Base-by-base conservation (phyloP, 495 filamentous ascomycete species). In the Aspergillus incahuasiensis region DNA sequence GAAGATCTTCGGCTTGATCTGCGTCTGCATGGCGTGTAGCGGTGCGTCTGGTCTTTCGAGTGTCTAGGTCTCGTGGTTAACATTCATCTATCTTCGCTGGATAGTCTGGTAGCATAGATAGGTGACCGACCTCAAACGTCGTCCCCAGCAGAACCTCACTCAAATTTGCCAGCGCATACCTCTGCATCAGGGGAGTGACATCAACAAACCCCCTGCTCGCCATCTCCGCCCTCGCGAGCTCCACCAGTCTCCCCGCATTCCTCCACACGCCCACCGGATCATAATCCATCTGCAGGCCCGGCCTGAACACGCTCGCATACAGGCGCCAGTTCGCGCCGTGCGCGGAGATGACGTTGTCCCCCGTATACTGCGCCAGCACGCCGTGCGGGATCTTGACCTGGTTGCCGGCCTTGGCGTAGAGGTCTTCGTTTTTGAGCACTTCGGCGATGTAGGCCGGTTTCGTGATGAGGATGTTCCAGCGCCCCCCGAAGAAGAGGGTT, bases 351-450 rank as follows among this genome's bases (percentile, higher is more conserved):
- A 69, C 56, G 50, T 68, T 68, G 19, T 63, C 61, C 5, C 65
- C 60, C 5, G 21, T 22, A 28, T 65, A 70, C 16, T 61, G 48
- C 5, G 68, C 68, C 1, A 73, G 46, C 0, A 73, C 63, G 15
- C 63, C 65, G 21, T 68, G 54, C 0, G 68, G 69, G 12, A 68
- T 70, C 60, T 73, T 73, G 38, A 66, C 62, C 16, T 74, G 65
- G 52, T 71, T 72, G 1, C 72, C 70, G 53, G 53, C 57, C 12
- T 35, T 56, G 71, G 73, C n/a, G 43, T 63, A 76, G 0, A 70
- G 16, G n/a, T 69, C 60, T 30, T 76, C 69, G 20, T 71, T 57
- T 41, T 65, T 67, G 52, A 76, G 66, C 1, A 76, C 60, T 30
- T 74, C 61, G 6, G 55, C 54, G 19, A 76, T 50, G 48, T 67